Base-by-base conservation (phyloP, 805 yeast genomes). In the Zygotorulaspora sp. region DNA sequence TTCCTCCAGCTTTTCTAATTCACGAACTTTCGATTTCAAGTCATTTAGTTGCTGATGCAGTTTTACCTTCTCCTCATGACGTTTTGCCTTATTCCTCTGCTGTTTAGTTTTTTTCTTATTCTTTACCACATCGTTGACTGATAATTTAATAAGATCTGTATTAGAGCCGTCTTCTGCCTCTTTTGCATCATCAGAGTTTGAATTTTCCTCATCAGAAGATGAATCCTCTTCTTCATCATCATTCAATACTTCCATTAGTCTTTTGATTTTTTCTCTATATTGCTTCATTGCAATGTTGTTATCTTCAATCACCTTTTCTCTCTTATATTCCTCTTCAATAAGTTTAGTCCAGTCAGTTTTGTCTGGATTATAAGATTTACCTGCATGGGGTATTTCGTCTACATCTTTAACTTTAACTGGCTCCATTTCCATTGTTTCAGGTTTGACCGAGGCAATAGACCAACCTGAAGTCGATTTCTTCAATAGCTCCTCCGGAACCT, bases 351-450 rank as follows among this genome's bases (percentile, higher is more conserved):
- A 92, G 18, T 83, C 77, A 39, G 80, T 83, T 47, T 80, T 68
- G 9, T 90, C 73, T 17, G 98, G 98, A 57, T 92, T 92, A 28
- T 62, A 92, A 2, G 97, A 89, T 59, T 83, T 84, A 38, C 97
- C 97, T 2, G 81, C 92, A 51, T 81, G 80, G 9, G 95, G 88
- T 3, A 78, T 40, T 2, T 49, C 60, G 13, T 70, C 78, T 32
- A 65, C 52, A n/a, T 71, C 70, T 41, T 68, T 71, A 12, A 85
- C 74, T 28, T 52, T 51, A n/a, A 78, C 57, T 1, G 94, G 80
- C 2, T 65, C 66, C 21, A 65, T 60, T 32, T 61, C 67, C 47
- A 79, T 32, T 2, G 89, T 80, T 17, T 58, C 59, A 10, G 92
- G 90, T 3, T 62, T 67, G 4, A 58, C 59, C 3, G 73, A 70